Evolutionary conservation across 495 filamentous ascomycete species (phyloP).

Genomic region (Aspergillus funiculosus): DNA sequence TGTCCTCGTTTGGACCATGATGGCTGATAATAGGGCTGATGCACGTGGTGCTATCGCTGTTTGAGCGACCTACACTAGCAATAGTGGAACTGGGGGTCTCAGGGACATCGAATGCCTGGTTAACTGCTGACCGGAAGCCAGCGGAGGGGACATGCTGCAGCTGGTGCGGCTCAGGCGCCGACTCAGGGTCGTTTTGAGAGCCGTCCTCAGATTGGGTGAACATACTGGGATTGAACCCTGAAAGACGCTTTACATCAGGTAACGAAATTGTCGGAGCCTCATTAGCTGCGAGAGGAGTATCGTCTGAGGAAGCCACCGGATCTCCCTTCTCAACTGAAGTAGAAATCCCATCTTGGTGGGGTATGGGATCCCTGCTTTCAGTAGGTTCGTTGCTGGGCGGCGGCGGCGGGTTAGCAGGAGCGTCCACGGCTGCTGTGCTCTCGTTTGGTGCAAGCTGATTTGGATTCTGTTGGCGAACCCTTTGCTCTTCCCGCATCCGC

Average conservation of each 20-base stretch:
- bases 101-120: constrained; percentile 65
- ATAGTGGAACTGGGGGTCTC: constrained; percentile 50
- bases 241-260: constrained; percentile 60
- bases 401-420: background rate
- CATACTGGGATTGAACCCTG: constrained; percentile 53
- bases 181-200: constrained; percentile 14
- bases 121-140: constrained; percentile 61
- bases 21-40: constrained; percentile 66
- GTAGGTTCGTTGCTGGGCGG: background rate
- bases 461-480: constrained; percentile 46
- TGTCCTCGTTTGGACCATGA: constrained; percentile 32
- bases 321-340: background rate
- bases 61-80: constrained; percentile 50
- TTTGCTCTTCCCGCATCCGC: constrained; percentile 61
- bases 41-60: constrained; percentile 58
- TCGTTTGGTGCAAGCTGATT: background rate
- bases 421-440: constrained; percentile 2
- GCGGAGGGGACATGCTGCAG: constrained; percentile 53
- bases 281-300: constrained; percentile 12
- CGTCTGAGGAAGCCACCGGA: background rate
- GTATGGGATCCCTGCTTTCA: background rate
- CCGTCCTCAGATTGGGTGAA: constrained; percentile 13
- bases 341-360: background rate
- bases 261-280: constrained; percentile 31
- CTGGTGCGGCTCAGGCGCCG: constrained; percentile 16